These are phyloP conservation scores for Butyriboletus loyo DNA, from an alignment of 768 basidiomycete genomes.

Conservation along the genomic window DNA sequence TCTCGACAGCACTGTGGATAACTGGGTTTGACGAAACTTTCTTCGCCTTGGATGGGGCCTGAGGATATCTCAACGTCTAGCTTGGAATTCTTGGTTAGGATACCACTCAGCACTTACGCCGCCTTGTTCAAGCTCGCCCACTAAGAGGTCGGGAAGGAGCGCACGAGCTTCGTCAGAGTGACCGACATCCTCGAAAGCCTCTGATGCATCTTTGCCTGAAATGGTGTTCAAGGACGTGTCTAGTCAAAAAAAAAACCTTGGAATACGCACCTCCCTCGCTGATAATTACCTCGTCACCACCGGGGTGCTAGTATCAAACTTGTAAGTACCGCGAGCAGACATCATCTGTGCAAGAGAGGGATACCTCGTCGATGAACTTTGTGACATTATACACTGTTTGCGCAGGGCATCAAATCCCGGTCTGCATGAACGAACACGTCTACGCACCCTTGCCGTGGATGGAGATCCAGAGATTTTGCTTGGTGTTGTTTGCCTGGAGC, in stretches of 20 bases:
- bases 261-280: slow-evolving; percentile 79
- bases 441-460: slow-evolving; percentile 77
- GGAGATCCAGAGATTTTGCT: slow-evolving; percentile 78
- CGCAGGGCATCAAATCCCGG: slow-evolving; percentile 1
- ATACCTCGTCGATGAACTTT: slow-evolving; percentile 92
- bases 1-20: slow-evolving; percentile 50
- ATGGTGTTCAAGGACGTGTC: slow-evolving; percentile 1
- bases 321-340: slow-evolving; percentile 5
- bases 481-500: slow-evolving; percentile 72
- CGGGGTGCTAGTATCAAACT: slow-evolving; percentile 67
- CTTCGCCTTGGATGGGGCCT: slow-evolving; percentile 55
- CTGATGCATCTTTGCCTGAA: slow-evolving; percentile 90
- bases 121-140: slow-evolving; percentile 79
- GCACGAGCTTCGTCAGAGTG: slow-evolving; percentile 97
- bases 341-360: slow-evolving; percentile 12
- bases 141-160: slow-evolving; percentile 70
- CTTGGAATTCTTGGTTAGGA: not conserved
- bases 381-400: slow-evolving; percentile 85
- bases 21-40: slow-evolving; percentile 42
- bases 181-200: slow-evolving; percentile 98
- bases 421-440: not conserved
- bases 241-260: slow-evolving; percentile 3
- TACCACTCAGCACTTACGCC: slow-evolving; percentile 44
- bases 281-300: slow-evolving; percentile 96
- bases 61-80: not conserved